Evolutionary conservation across 441 rosid species (phyloP).

Genomic region (Populus hybrid): DNA sequence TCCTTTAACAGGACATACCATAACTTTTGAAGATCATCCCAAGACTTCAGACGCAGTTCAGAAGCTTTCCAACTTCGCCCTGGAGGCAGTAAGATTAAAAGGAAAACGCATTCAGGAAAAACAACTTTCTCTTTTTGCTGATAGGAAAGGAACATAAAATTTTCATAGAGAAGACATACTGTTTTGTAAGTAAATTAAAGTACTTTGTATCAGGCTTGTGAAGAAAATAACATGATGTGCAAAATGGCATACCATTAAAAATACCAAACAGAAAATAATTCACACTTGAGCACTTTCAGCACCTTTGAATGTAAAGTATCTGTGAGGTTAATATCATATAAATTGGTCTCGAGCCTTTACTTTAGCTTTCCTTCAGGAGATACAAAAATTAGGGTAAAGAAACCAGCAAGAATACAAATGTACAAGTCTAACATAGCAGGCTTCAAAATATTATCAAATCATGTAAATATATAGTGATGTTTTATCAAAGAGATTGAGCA

Average conservation of each 20-base stretch:
- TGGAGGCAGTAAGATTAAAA: slow-evolving; percentile 26
- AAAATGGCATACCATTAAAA: not conserved
- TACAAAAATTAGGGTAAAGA: not conserved
- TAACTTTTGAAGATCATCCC: slow-evolving; percentile 93
- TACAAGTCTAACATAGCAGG: not conserved
- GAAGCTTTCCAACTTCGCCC: slow-evolving; percentile 99
- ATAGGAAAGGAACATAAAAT: not conserved
- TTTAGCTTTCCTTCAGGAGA: not conserved
- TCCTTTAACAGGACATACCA: slow-evolving; percentile 92
- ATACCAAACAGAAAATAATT: not conserved
- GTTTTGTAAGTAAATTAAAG: not conserved
- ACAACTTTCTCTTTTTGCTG: not conserved
- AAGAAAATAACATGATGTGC: not conserved
- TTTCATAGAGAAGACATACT: not conserved
- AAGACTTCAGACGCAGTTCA: slow-evolving; percentile 87
- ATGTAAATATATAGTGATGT: not conserved
- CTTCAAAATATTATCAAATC: not conserved
- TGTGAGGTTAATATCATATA: not conserved
- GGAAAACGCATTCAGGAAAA: not conserved
- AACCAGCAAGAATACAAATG: not conserved
- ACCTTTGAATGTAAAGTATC: not conserved
- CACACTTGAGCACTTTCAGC: not conserved
- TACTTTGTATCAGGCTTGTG: not conserved
- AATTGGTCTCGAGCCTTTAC: not conserved
- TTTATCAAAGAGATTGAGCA: not conserved